Evolutionary conservation across 495 filamentous ascomycete species (phyloP), one percentile per base, ranked within the genome.

Genomic region (Penicillium simplicissimum): DNA sequence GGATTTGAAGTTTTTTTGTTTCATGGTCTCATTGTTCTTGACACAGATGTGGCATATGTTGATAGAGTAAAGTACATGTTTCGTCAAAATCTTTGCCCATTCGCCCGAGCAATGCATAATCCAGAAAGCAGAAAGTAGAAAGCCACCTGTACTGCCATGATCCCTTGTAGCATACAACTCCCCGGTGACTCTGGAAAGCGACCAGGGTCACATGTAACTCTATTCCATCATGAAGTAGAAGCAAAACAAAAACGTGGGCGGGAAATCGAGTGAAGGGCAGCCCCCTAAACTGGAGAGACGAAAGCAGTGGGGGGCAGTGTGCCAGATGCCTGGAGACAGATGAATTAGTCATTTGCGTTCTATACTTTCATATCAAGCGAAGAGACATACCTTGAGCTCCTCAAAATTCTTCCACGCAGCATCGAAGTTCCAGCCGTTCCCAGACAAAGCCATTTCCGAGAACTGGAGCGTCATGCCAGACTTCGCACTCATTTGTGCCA

Each of bases 381-480:
- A 4, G 11, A 31, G 11, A 31, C 71, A 65, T 71, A 79, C 79
- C 72, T 80, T 81, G 4, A 79, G 66, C 49, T 85, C 78, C 60
- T 87, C 84, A 69, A 93, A 93, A 38, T 85, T 83, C 57, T 78
- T 77, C 63, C 89, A 75, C 0, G 90, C 91, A 55, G 74, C 74
- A n/a, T 88, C 84, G 38, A 89, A 82, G 69, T 92, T 84, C 90
- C 91, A 95, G 48, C 82, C 83, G 61, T 85, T 87, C 60, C 88
- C 83, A 0, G 82, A 79, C 6, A 95, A 77, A 63, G 90, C 93
- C 72, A 90, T 77, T 63, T 86, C 81, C 3, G 91, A 87, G 65
- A 86, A 94, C 57, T 88, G 79, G 9, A 86, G 67, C 1, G 83
- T 93, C 88, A 95, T 88, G 36, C 84, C 82, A 2, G 91, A 92